phyloP scores from a whole-genome alignment of 352 stramenopile species.

The Phytophthora uliginosa region DNA sequence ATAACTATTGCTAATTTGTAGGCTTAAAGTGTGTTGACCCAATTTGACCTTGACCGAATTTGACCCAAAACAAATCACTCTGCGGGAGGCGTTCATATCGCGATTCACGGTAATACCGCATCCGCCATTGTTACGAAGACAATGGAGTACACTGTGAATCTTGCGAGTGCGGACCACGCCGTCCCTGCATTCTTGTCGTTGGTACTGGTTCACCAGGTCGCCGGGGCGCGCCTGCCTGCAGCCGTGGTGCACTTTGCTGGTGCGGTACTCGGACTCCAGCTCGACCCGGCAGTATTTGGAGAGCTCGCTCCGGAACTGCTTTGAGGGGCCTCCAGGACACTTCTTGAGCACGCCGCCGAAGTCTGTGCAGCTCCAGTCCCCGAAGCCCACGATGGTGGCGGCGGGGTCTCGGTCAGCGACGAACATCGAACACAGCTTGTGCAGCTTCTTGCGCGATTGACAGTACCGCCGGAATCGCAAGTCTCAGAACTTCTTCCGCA shows the following conservation, averaged over 20 bases:
- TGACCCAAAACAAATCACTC: no score
- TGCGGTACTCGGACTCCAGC: constrained; percentile 1
- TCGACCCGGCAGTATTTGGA: neutral
- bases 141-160: neutral
- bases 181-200: neutral
- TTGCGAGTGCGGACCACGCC: neutral
- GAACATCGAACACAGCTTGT: no score
- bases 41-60: no score
- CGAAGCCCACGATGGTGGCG: no score
- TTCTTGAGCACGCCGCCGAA: neutral
- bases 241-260: constrained; percentile 1
- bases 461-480: no score
- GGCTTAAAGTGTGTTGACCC: no score
- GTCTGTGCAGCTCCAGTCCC: no score
- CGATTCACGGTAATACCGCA: neutral
- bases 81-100: constrained; percentile 1
- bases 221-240: neutral
- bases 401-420: no score
- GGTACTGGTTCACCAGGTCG: neutral
- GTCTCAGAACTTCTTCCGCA: no score
- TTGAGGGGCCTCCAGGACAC: neutral
- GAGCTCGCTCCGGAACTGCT: neutral
- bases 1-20: no score
- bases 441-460: no score
- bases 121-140: neutral